Base-by-base conservation (phyloP, 2,329 filamentous ascomycete genomes). In the Rhinocladiella similis region DNA sequence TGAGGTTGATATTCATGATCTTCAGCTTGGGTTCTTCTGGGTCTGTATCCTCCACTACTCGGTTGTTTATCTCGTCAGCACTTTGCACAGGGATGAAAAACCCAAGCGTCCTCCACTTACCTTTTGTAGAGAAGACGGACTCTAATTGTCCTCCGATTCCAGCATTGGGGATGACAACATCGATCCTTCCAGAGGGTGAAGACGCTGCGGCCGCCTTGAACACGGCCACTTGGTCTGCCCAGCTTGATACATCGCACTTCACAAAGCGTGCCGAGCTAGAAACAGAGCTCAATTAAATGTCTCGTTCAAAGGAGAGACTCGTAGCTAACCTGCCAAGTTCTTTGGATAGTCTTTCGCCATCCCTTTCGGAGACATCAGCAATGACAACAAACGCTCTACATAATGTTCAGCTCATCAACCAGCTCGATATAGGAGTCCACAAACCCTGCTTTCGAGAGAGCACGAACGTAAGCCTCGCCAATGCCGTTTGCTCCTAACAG, bases 141-240 rank as follows among this genome's bases (percentile, higher is more conserved):
- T 57, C 57, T 33, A 12, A 3, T 41, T 67, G 67, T 25, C 79
- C 77, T 42, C 77, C 75, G 61, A 88, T 81, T 47, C 86, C 87
- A 0, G 86, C 86, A 67, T 87, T 88, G 58, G 85, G 83, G 45
- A 88, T 83, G 3, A 88, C 84, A 16, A 79, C 75, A 69, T 88
- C 84, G 59, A 88, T 79, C 16, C 78, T 77, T n/a, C 78, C 77
- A 49, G 80, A 75, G 0, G 76, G 77, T 56, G 82, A 84, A 53
- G 81, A 71, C 50, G 74, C 73, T 42, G 77, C 72, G 4, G 84
- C 84, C 50, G 77, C 70, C 47, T 82, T 81, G 75, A 89, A 90
- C 42, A 88, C 75, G 29, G 77, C 73, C 50, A 85, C 81, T 66
- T 89, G 86, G 5, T 81, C 82, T 38, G 83, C 73, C 84, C 85